Evolutionary conservation across 139 green algal genomes (phyloP), one percentile per base, ranked within the genome.

Genomic region (Chlorella sp.): DNA sequence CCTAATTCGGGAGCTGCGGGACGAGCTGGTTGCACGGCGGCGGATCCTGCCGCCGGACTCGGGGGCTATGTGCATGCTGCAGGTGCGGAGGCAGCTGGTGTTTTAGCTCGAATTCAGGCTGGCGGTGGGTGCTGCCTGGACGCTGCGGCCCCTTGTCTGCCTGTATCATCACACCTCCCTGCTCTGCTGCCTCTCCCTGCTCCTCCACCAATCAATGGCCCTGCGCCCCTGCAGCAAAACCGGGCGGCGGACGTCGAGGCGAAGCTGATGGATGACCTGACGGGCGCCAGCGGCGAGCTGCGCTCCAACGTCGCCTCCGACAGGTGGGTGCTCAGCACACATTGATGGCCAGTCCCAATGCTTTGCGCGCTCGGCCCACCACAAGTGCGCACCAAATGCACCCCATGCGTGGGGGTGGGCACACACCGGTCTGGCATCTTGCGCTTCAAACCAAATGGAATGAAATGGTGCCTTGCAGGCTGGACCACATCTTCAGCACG

Each of bases 401-500:
- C n/a, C n/a, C n/a, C n/a, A n/a, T n/a, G n/a, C n/a, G n/a, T n/a
- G n/a, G n/a, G 2, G 11, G 20, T 69, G 4, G 20, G 26, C 9
- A 25, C 26, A 36, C 62, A 69, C 23, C 16, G 25, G n/a, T n/a
- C n/a, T n/a, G n/a, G n/a, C n/a, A n/a, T n/a, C n/a, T n/a, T n/a
- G n/a, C n/a, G n/a, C n/a, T n/a, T n/a, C n/a, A n/a, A n/a, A n/a
- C n/a, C n/a, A n/a, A n/a, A n/a, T n/a, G n/a, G n/a, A n/a, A n/a
- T n/a, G n/a, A n/a, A n/a, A n/a, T n/a, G n/a, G n/a, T n/a, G 12
- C 34, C 6, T 11, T 71, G n/a, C 81, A 91, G 88, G 78, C 85
- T 88, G 85, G 88, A 92, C 86, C 88, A 91, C 68, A 20, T 91
- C 4, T 89, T 89, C 68, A 87, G 62, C 36, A 82, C 84, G 44